Conservation (phyloP, 1,139 yeast species). For the Tardiomyces digboiensis region DNA sequence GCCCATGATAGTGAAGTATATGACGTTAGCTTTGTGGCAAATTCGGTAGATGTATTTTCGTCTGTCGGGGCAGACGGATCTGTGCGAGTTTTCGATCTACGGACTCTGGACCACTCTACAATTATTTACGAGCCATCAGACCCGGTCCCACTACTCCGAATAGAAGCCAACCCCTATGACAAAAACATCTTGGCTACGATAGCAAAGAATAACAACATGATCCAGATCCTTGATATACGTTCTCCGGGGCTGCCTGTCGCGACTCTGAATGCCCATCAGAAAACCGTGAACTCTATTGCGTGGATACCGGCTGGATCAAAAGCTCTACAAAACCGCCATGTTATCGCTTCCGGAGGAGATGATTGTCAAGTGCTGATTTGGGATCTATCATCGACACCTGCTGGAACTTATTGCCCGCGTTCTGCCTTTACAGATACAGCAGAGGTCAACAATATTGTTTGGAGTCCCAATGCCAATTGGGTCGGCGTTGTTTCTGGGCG, state of each 20-base stretch:
- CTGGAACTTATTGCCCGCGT: slow-evolving; percentile 25
- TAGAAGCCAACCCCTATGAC: slow-evolving; percentile 74
- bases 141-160: slow-evolving; percentile 57
- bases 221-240: slow-evolving; percentile 73
- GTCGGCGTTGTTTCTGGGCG: slow-evolving; percentile 74
- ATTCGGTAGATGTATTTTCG: slow-evolving; percentile 72
- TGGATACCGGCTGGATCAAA: slow-evolving; percentile 65
- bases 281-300: slow-evolving; percentile 57
- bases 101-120: slow-evolving; percentile 89
- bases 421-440: slow-evolving; percentile 49
- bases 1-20: slow-evolving; percentile 96
- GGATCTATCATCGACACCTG: slow-evolving; percentile 42
- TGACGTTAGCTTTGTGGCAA: slow-evolving; percentile 78
- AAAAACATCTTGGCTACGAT: slow-evolving; percentile 75
- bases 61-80: slow-evolving; percentile 97
- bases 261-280: slow-evolving; percentile 57
- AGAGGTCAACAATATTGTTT: slow-evolving; percentile 68
- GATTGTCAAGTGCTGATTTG: slow-evolving; percentile 86
- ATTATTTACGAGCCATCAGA: slow-evolving; percentile 71
- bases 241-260: slow-evolving; percentile 79
- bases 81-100: slow-evolving; percentile 80
- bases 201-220: slow-evolving; percentile 57
- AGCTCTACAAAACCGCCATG: slow-evolving; percentile 28
- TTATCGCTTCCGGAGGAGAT: slow-evolving; percentile 71
- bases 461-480: slow-evolving; percentile 74